A percentile compares a stretch with the other conserved stretches of the same genome.
These are phyloP conservation scores for Diddensiella transvaalensis DNA, from an alignment of 805 yeast genomes.

Conservation along the genomic window DNA sequence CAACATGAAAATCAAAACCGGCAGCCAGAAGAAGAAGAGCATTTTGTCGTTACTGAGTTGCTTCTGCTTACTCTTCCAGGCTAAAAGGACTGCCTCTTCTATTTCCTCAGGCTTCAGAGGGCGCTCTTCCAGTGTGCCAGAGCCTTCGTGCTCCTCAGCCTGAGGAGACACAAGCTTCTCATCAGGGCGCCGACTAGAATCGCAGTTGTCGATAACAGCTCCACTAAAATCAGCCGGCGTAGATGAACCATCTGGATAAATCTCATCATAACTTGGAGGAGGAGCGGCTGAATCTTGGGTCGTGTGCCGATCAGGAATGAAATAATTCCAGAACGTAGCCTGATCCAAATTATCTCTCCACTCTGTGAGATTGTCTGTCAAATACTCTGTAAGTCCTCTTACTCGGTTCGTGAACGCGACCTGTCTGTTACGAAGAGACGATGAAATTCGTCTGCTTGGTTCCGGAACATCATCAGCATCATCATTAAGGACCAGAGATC, in stretches of 20 bases:
- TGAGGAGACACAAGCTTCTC: conserved; percentile 2
- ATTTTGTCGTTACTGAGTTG: conserved; percentile 68
- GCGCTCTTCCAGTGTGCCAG: conserved; percentile 12
- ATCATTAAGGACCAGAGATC: background rate
- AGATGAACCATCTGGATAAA: conserved; percentile 24
- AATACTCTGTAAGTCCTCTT: background rate
- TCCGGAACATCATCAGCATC: background rate
- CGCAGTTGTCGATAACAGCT: conserved; percentile 20
- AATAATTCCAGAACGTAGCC: conserved; percentile 16
- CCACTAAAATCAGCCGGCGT: conserved; percentile 17
- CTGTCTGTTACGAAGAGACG: background rate
- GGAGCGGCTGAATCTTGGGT: conserved; percentile 7
- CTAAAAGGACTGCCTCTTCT: conserved; percentile 21
- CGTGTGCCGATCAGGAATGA: conserved; percentile 12
- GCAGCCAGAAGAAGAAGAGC: conserved; percentile 89
- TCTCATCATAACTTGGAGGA: conserved; percentile 30
- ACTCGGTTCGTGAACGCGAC: background rate
- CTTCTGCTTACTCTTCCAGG: conserved; percentile 41
- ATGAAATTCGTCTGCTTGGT: background rate
- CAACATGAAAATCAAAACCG: conserved; percentile 48
- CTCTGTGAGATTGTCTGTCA: background rate
- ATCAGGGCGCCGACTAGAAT: background rate
- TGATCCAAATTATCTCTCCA: conserved; percentile 4
- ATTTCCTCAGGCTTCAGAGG: conserved; percentile 14
- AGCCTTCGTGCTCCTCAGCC: background rate